Percentiles rank a stretch among this genome's conserved stretches.
These are phyloP conservation scores for Salvia splendens DNA, from an alignment of 257 asterid species.

Conservation along the genomic window DNA sequence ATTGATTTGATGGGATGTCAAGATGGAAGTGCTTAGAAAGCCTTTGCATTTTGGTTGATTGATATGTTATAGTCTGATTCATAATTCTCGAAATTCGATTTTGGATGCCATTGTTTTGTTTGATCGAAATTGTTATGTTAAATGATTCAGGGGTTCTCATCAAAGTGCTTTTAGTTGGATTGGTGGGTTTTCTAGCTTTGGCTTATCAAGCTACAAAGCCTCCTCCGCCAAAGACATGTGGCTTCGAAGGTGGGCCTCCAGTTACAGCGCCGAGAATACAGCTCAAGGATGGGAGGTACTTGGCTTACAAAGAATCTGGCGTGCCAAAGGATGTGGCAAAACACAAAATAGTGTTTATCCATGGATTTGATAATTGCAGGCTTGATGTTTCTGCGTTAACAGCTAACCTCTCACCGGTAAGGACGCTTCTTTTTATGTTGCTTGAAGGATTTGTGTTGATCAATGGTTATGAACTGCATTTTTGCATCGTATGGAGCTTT, in stretches of 20 bases:
- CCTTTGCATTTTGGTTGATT: no score
- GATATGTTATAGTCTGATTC: neutral
- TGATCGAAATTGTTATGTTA: slow-evolving; percentile 13
- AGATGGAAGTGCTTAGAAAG: no score
- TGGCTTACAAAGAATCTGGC: slow-evolving; percentile 79
- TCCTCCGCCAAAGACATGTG: slow-evolving; percentile 66
- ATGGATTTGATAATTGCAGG: slow-evolving; percentile 61
- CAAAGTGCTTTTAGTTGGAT: slow-evolving; percentile 54
- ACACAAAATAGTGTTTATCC: slow-evolving; percentile 65
- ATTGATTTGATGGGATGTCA: no score
- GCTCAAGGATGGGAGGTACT: slow-evolving; percentile 79
- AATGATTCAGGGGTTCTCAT: slow-evolving; percentile 62
- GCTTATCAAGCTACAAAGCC: slow-evolving; percentile 73
- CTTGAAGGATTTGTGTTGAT: slow-evolving; percentile 22
- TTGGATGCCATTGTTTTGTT: neutral
- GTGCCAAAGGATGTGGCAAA: slow-evolving; percentile 64
- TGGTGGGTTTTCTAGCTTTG: slow-evolving; percentile 66
- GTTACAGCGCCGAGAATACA: slow-evolving; percentile 68
- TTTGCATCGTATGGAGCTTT: neutral
- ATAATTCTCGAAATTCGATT: neutral
- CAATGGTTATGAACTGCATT: neutral
- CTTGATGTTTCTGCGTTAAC: slow-evolving; percentile 44
- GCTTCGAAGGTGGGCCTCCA: slow-evolving; percentile 66
- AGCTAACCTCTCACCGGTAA: slow-evolving; percentile 53
- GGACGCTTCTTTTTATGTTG: slow-evolving; percentile 20